phyloP scores from a whole-genome alignment of 2,329 filamentous ascomycete species.

The Aspergillus nomiae region DNA sequence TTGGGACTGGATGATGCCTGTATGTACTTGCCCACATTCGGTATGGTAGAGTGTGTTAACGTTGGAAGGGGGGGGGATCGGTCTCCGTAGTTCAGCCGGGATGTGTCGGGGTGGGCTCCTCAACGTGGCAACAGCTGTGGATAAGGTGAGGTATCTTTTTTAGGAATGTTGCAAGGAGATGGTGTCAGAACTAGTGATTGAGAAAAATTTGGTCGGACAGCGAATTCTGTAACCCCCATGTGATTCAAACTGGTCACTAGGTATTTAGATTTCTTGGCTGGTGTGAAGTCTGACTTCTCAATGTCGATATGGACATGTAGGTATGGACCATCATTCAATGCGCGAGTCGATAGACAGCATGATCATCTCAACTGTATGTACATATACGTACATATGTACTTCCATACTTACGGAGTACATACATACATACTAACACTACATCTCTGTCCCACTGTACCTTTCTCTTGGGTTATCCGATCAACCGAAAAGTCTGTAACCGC shows the following conservation, averaged over 20 bases:
- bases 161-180: background rate
- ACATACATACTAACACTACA: background rate
- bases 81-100: conserved; percentile 3
- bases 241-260: background rate
- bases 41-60: background rate
- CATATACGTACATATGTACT: background rate
- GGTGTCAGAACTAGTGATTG: background rate
- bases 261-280: background rate
- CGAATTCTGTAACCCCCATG: background rate
- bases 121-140: conserved; percentile 2
- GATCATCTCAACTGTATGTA: background rate
- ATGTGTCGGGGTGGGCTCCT: background rate
- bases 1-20: background rate
- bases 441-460: background rate
- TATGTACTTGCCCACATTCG: background rate
- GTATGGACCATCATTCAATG: background rate
- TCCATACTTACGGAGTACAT: background rate
- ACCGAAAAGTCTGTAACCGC: background rate
- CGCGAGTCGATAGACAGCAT: background rate
- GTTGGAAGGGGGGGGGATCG: background rate
- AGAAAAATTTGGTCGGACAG: background rate
- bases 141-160: background rate
- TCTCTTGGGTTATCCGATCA: background rate
- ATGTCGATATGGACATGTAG: background rate
- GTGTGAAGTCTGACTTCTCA: background rate